Percentiles rank a stretch among this genome's conserved stretches.
These are phyloP conservation scores for Buxus sempervirens DNA, from an alignment of 164 flowering plant genomes.

Conservation along the genomic window DNA sequence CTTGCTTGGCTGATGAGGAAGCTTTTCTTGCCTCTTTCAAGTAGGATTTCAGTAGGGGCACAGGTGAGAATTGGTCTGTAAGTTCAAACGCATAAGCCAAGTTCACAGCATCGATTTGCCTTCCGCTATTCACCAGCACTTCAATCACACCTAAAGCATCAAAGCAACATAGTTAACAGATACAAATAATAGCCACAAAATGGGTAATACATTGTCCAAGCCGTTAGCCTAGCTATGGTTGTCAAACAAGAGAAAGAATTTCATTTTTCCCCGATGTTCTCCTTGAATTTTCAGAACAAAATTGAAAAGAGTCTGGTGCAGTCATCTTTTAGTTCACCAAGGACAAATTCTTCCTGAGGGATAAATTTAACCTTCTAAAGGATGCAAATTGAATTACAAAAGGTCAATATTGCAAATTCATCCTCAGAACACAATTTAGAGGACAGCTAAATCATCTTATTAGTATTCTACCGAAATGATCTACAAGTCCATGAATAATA, in stretches of 20 bases:
- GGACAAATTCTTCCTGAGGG: too few species aligned
- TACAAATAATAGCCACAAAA: not conserved
- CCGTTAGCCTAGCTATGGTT: too few species aligned
- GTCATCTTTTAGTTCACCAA: too few species aligned
- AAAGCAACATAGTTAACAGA: conserved; percentile 8
- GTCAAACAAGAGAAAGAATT: too few species aligned
- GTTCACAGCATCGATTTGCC: conserved; percentile 94
- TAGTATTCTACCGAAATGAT: too few species aligned
- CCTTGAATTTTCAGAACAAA: too few species aligned
- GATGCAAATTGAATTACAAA: not conserved
- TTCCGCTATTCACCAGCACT: conserved; percentile 67
- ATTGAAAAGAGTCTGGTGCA: too few species aligned
- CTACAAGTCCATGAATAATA: too few species aligned
- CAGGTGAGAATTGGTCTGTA: conserved; percentile 71
- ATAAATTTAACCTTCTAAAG: not conserved
- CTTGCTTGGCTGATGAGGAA: conserved; percentile 61
- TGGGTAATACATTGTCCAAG: not conserved
- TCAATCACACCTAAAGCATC: conserved; percentile 72
- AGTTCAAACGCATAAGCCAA: conserved; percentile 86
- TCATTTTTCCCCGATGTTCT: too few species aligned
- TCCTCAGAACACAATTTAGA: too few species aligned
- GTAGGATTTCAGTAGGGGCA: conserved; percentile 70
- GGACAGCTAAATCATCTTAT: too few species aligned
- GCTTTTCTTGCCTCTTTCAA: conserved; percentile 68
- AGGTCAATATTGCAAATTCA: too few species aligned